A percentile compares a stretch with the other conserved stretches of the same genome.
Evolutionary conservation across 306 rosid species (phyloP).

Genomic region (Vigna radiata): DNA sequence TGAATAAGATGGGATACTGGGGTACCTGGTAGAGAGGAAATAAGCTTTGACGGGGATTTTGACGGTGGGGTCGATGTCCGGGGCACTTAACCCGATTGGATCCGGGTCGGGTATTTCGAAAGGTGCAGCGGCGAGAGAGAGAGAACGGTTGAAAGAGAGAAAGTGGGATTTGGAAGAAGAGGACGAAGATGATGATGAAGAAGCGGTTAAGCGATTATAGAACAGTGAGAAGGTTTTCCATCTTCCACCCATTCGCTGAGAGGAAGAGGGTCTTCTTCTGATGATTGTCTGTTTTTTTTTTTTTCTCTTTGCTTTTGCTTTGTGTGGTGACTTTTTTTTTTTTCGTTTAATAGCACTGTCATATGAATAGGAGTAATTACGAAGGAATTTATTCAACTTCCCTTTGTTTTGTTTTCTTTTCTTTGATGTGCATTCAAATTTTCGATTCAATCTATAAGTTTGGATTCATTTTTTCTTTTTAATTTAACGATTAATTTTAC

Average conservation of each 20-base stretch:
- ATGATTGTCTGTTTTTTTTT: background rate
- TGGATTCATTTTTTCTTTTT: too few relatives aligned
- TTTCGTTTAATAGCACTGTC: background rate
- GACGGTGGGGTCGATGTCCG: slow-evolving; percentile 50
- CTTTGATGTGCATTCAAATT: too few relatives aligned
- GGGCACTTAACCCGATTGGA: slow-evolving; percentile 38
- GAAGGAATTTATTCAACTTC: too few relatives aligned
- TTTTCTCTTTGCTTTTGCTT: too few relatives aligned
- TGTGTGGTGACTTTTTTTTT: background rate
- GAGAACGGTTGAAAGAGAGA: slow-evolving; percentile 39
- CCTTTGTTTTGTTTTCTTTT: too few relatives aligned
- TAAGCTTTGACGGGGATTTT: slow-evolving; percentile 85
- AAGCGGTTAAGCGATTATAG: slow-evolving; percentile 45
- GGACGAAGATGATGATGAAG: slow-evolving; percentile 39
- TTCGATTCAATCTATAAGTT: too few relatives aligned
- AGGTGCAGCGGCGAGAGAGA: slow-evolving; percentile 50
- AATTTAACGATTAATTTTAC: too few relatives aligned
- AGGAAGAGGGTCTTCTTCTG: background rate
- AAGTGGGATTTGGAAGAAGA: slow-evolving; percentile 46
- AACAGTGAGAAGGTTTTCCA: slow-evolving; percentile 75
- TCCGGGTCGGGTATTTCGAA: slow-evolving; percentile 65
- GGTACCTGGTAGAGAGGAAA: slow-evolving; percentile 88
- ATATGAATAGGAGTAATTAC: too few relatives aligned
- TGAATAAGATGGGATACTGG: background rate
- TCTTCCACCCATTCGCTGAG: slow-evolving; percentile 80